Evolutionary conservation across 306 rosid genomes (phyloP), one percentile per base, ranked within the genome.

Genomic region (Pachyrhizus erosus): DNA sequence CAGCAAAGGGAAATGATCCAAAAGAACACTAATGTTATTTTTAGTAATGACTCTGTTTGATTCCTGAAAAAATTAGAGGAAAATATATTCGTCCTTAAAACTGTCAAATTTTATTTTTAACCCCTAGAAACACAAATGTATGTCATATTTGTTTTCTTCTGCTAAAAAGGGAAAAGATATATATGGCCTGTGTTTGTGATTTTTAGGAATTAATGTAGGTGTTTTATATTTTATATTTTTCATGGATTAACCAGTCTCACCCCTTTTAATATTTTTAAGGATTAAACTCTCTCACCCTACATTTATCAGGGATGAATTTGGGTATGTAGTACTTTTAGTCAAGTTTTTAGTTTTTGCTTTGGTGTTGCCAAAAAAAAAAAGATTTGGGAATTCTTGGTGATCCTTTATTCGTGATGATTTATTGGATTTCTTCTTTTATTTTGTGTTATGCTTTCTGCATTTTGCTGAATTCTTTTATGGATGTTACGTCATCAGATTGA

Each of bases 401-500:
- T 43, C 26, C 5, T 79, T 37, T 78, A 39, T 62, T 62, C 26
- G 26, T 55, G 13, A 46, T 65, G 64, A 51, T 68, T 68, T 68
- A 13, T 21, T 68, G 31, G 33, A 69, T 69, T 5, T 60, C 34
- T 66, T 31, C 14, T 78, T 39, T 45, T 40, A 8, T 71, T 11
- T 52, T 75, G 51, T 39, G 13, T 4, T 61, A 31, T 9, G 40
- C 27, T 20, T 64, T 77, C 31, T 58, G 26, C 81, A 62, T 24
- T 85, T 79, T 61, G n/a, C 76, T 62, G 43, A 85, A 46, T 49
- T 75, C 42, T 77, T 45, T 81, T 17, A 64, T 52, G 73, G 48
- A 66, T 75, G 55, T 69, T 73, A 61, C 76, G 5, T 40, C 68
- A 78, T 81, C 83, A 85, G 94, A 75, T 87, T 84, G 70, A 91